Conservation (phyloP, 1,284 basidiomycete genomes). For the Apiotrichum domesticum region DNA sequence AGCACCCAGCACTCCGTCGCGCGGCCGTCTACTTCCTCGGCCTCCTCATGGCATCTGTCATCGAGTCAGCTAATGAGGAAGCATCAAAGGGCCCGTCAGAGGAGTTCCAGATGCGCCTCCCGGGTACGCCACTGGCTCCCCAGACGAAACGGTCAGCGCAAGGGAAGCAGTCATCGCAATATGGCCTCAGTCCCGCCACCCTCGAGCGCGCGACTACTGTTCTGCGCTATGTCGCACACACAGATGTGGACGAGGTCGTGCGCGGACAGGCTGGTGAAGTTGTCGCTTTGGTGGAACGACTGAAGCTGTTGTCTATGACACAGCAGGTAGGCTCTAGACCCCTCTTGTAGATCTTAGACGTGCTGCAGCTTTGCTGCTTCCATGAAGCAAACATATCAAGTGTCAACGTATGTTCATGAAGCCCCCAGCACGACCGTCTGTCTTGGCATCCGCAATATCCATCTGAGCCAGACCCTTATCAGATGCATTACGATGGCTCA, state of each 20-base stretch:
- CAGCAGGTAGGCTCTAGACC: not conserved
- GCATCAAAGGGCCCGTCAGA: not conserved
- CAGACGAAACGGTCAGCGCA: not conserved
- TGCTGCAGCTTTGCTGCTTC: too few relatives aligned
- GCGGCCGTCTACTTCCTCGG: conserved; percentile 73
- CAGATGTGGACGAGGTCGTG: conserved; percentile 67
- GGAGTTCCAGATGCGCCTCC: conserved; percentile 19
- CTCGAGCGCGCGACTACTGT: conserved; percentile 58
- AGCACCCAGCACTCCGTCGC: conserved; percentile 70
- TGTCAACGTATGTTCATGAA: too few relatives aligned
- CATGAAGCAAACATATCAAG: too few relatives aligned
- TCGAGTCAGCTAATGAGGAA: conserved; percentile 10
- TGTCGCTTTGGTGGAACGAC: conserved; percentile 14
- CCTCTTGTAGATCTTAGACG: not conserved
- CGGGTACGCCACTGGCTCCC: not conserved
- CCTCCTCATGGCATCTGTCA: conserved; percentile 54
- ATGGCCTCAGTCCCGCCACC: conserved; percentile 17
- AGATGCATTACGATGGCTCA: too few relatives aligned
- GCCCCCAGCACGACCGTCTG: too few relatives aligned
- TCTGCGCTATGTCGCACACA: conserved; percentile 62
- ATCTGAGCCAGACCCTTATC: too few relatives aligned
- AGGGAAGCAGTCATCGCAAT: not conserved
- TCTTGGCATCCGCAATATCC: too few relatives aligned
- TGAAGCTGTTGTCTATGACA: not conserved
- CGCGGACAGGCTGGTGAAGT: conserved; percentile 74